Evolutionary conservation across 2,329 filamentous ascomycete species (phyloP), one percentile per base, ranked within the genome.

Genomic region (Aspergillus sp.): DNA sequence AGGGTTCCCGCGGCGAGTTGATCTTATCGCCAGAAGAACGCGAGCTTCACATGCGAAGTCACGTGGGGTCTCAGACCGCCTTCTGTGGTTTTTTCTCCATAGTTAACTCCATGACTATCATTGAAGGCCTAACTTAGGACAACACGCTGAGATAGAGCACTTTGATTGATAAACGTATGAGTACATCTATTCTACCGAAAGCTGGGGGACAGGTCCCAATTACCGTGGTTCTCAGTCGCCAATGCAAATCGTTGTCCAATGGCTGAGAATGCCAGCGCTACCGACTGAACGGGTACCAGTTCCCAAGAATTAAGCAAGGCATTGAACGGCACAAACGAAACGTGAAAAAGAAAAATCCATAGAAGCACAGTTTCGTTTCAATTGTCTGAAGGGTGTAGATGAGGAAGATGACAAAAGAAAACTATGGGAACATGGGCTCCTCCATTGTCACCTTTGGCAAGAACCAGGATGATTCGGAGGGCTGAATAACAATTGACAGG

Each of bases 101-200:
- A 32, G 31, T 6, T 14, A n/a, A n/a, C 16, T 36, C 36, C 16
- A 42, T 42, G 36, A 9, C 26, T 26, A 29, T 29, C 26, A 9
- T 29, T 29, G 2, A 29, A 29, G 26, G 26, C 9, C 26, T 29
- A 29, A 9, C 6, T 9, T 29, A 29, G 26, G 7, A 29, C 26
- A 42, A n/a, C 12, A 24, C 24, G 18, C 10, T 22, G 45, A 47
- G 36, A 47, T 47, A 47, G 45, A 20, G 18, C 45, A 47, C 16
- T 47, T 57, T 60, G 31, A 54, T 56, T 64, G 60, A 56, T 51
- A 64, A 59, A 58, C 62, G 58, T 74, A 74, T 72, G 68, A 62
- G 61, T 74, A 73, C 70, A 73, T 74, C 71, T 73, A 74, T 68
- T 71, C 65, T 69, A 69, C 70, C 65, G 65, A 63, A 57, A 62